Evolutionary conservation across 257 asterid genomes (phyloP), one percentile per base, ranked within the genome.

Genomic region (Eustoma russellianum): DNA sequence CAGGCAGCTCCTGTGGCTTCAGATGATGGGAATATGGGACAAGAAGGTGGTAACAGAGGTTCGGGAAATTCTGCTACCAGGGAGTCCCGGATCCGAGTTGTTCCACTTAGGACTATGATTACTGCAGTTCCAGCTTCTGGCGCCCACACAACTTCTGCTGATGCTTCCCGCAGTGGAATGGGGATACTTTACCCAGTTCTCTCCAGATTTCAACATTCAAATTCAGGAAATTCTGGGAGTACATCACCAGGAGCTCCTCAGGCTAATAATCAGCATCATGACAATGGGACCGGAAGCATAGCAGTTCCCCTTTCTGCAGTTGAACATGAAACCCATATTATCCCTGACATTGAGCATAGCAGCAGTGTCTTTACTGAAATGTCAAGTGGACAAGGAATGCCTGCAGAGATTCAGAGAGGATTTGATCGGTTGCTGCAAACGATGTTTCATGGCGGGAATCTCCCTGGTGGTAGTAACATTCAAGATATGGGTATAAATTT

Each of bases 121-220:
- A 67, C 86, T 45, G 70, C 82, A 44, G 79, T 77, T 68, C 90
- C 93, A 33, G 66, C 84, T 57, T 54, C 83, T 49, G 73, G 62
- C 40, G 76, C 72, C 45, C 80, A 66, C 53, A 49, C 66, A 45
- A 15, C 71, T 66, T 59, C 87, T 3, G n/a, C n/a, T n/a, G 94
- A 85, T 59, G 67, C 83, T 19, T 35, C 96, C 35, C 96, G 78
- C 63, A 71, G 92, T 68, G 61, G 92, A 41, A 51, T 87, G 56
- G 98, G 94, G 65, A 69, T 84, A 67, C 55, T 87, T 35, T 77
- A 75, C 68, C 96, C 98, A 14, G 77, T 84, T 72, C 56, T 91
- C 73, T 83, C 95, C 18, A 79, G 96, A 71, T 81, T 82, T 50
- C 94, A 84, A 59, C 82, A 75, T 50, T 62, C 69, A 40, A 59